Percentiles rank a stretch among this genome's conserved stretches.
Conservation (phyloP, 2,329 filamentous ascomycete genomes). For the Fusarium illudens region DNA sequence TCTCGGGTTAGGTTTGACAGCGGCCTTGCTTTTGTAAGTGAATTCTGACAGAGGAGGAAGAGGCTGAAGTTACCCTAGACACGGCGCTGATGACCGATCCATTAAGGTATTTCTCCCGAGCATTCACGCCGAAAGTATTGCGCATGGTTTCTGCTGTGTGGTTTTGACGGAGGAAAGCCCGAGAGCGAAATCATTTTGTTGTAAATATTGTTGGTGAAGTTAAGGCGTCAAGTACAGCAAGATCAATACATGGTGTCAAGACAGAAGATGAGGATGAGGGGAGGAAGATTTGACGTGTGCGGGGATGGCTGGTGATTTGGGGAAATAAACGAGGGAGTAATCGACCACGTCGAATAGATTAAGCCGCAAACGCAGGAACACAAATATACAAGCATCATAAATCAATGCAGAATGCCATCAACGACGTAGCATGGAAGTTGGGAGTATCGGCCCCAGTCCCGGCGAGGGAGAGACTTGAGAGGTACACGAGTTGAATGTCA, state of each 20-base stretch:
- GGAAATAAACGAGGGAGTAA: neutral
- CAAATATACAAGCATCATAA: neutral
- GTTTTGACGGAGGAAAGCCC: neutral
- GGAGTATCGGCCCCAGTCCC: conserved; percentile 25
- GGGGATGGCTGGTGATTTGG: neutral
- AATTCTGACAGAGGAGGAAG: neutral
- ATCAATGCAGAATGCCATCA: neutral
- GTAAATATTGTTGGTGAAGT: neutral
- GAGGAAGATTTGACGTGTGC: neutral
- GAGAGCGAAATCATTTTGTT: neutral
- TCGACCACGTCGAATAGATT: neutral
- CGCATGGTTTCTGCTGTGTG: neutral
- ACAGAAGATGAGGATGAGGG: neutral
- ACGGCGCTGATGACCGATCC: neutral
- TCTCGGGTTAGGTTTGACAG: neutral
- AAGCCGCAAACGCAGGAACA: neutral
- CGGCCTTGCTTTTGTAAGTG: neutral
- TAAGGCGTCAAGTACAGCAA: neutral
- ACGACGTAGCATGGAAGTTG: conserved; percentile 8
- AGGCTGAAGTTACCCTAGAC: conserved; percentile 5
- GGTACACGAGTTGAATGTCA: conserved; percentile 42
- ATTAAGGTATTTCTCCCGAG: neutral
- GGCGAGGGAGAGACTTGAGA: conserved; percentile 39
- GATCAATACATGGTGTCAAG: neutral
- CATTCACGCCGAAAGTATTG: neutral